Evolutionary conservation across 495 filamentous ascomycete genomes (phyloP).

Genomic region (Lepraria neglecta): DNA sequence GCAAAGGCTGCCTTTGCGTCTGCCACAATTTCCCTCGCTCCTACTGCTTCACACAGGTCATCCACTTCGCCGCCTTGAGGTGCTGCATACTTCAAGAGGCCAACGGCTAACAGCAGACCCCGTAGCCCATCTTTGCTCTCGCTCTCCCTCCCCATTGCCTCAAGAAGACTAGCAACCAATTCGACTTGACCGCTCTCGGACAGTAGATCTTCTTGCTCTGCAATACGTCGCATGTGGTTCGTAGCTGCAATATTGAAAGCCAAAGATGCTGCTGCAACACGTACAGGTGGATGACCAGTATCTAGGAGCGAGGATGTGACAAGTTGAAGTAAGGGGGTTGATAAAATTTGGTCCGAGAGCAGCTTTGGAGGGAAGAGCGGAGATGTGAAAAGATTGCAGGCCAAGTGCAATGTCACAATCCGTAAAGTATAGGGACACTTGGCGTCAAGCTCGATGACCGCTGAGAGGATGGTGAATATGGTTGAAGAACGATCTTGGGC

Average conservation of each 20-base stretch:
- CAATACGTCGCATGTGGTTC: constrained; percentile 58
- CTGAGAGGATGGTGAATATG: constrained; percentile 56
- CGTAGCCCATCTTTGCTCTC: constrained; percentile 63
- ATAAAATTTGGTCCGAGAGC: constrained; percentile 26
- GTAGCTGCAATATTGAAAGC: constrained; percentile 72
- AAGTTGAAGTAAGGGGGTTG: constrained; percentile 40
- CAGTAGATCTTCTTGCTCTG: constrained; percentile 52
- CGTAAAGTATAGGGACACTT: constrained; percentile 70
- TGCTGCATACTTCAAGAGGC: constrained; percentile 64
- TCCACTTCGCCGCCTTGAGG: constrained; percentile 62
- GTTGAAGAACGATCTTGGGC: constrained; percentile 69
- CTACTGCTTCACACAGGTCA: constrained; percentile 68
- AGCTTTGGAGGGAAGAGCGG: constrained; percentile 46
- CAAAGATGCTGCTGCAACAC: constrained; percentile 75
- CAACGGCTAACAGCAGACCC: constrained; percentile 65
- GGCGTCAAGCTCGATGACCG: constrained; percentile 44
- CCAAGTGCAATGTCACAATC: constrained; percentile 65
- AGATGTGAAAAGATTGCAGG: constrained; percentile 57
- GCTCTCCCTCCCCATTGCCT: constrained; percentile 57
- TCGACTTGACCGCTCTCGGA: constrained; percentile 68
- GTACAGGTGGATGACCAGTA: constrained; percentile 43
- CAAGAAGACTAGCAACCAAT: constrained; percentile 66
- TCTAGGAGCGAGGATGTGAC: constrained; percentile 52
- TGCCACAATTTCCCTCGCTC: constrained; percentile 53
- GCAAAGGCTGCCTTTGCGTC: constrained; percentile 40